Base-by-base conservation (phyloP, 352 stramenopile genomes). In the Pythium rishiriense region DNA sequence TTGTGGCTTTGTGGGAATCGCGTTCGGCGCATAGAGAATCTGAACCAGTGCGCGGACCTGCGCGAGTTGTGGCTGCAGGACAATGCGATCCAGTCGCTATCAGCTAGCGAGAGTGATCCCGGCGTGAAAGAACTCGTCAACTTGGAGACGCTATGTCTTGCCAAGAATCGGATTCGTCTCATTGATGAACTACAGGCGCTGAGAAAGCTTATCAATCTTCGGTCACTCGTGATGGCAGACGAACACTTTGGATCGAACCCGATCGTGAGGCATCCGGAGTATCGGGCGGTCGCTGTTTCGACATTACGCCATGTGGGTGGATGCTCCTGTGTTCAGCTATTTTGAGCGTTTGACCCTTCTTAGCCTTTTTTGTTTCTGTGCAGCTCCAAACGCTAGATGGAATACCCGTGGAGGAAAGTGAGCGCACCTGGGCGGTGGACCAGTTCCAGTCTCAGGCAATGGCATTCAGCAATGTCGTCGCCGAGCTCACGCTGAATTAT, bases 181-280 rank as follows among this genome's bases (percentile, higher is more conserved):
- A 78, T 94, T 25, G 74, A 90, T 39, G 83, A 96, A 35, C 71
- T 97, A 11, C 68, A 79, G 50, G 50, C 83, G 4, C 70, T 96
- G 41, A 72, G 73, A 0, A 76, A 73, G 37, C 65, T 96, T 12
- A 67, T 91, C 4, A 69, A 67, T 24, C 72, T 97, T 22, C 74
- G 74, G 19, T 61, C 72, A 0, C 61, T 96, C 41, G 72, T 74
- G 3, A 84, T 97, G 25, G 12, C 72, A n/a, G 88, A 96, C 58
- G 78, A 85, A 9, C 85, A 96, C 56, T 97, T 96, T 64, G 90
- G 90, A 2, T 75, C 73, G 1, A 97, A 93, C 52, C 87, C 87
- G 42, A 76, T 96, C 22, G 70, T 83, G 4, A 48, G 41, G 15
- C 77, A 87, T 24, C 76, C 76, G 21, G 83, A 91, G 26, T 97